Evolutionary conservation across 2,329 filamentous ascomycete genomes (phyloP).

Genomic region (Plenodomus tracheiphilus): DNA sequence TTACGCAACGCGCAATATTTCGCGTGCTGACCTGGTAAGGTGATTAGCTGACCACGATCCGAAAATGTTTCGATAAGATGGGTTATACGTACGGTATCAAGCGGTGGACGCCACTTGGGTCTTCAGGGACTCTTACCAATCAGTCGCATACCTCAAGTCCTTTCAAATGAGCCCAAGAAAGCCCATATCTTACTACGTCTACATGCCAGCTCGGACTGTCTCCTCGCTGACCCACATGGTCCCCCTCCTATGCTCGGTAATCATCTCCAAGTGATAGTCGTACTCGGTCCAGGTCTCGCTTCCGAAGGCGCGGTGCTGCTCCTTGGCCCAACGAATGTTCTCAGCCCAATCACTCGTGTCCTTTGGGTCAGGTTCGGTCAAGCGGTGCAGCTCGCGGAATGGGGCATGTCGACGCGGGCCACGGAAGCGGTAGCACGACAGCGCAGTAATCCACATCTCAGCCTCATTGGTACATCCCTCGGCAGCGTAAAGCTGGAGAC

Average conservation of each 20-base stretch:
- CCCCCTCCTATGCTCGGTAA: constrained; percentile 21
- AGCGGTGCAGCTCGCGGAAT: constrained; percentile 31
- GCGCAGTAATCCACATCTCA: constrained; percentile 18
- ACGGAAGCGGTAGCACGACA: constrained; percentile 19
- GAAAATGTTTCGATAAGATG: not conserved
- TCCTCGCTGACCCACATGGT: constrained; percentile 32
- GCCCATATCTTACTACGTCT: not conserved
- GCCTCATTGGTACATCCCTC: constrained; percentile 1
- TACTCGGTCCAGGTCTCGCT: constrained; percentile 34
- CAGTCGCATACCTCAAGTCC: not conserved
- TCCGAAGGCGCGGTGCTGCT: constrained; percentile 27
- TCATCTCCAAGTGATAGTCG: constrained; percentile 25
- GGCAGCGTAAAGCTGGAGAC: constrained; percentile 20
- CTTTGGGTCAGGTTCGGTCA: constrained; percentile 16
- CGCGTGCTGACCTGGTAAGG: not conserved
- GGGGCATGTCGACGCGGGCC: constrained; percentile 22
- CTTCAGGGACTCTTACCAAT: not conserved
- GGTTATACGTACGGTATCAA: not conserved
- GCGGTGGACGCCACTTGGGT: not conserved
- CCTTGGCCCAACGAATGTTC: constrained; percentile 39
- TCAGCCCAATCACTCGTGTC: constrained; percentile 36
- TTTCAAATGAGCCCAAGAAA: too few species aligned
- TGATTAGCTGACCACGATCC: not conserved
- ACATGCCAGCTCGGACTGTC: constrained; percentile 7
- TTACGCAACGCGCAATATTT: not conserved